Evolutionary conservation across 495 filamentous ascomycete genomes (phyloP), one percentile per base, ranked within the genome.

Genomic region (Aspergillus saccharolyticus): DNA sequence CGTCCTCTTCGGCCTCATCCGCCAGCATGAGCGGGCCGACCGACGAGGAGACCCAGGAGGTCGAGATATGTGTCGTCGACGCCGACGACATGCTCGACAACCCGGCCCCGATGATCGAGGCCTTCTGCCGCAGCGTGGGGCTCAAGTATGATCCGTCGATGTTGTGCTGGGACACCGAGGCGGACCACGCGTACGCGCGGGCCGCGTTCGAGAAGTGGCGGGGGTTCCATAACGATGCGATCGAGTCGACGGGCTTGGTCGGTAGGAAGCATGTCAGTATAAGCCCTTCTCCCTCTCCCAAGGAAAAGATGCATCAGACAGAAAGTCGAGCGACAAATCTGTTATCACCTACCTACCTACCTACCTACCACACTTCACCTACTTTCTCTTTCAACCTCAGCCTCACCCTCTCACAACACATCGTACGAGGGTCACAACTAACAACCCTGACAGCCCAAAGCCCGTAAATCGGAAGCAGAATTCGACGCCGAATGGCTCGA

Each of bases 141-240:
- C 68, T 97, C 22, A 77, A 84, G 16, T 98, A 86, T 70, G 65
- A 67, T 25, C 79, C 80, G 2, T 72, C 78, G 0, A 94, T 97
- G 91, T 78, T 98, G 54, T 74, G 72, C 20, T 98, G 94, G 94
- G 85, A 88, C 43, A 83, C 82, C 28, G 84, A 84, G 59, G 83
- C 83, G 51, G 84, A 86, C 45, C 83, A 93, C 56, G 53, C 72
- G 50, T 65, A 74, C 52, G 91, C 89, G 0, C 76, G 74, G 53
- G 79, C 81, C 53, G 80, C 80, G 18, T 98, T 98, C 74, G 89
- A 89, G 74, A 98, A 98, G 75, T 98, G 94, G 94, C 85, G 83
- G 54, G 94, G 92, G 0, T 98, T 96, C 70, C 94, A 97, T 66
- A 88, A 97, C 52, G 93, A 97, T 77, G 94, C 90, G 17, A 88